Evolutionary conservation across 768 basidiomycete species (phyloP), one percentile per base, ranked within the genome.

Genomic region (Mycena amicta): DNA sequence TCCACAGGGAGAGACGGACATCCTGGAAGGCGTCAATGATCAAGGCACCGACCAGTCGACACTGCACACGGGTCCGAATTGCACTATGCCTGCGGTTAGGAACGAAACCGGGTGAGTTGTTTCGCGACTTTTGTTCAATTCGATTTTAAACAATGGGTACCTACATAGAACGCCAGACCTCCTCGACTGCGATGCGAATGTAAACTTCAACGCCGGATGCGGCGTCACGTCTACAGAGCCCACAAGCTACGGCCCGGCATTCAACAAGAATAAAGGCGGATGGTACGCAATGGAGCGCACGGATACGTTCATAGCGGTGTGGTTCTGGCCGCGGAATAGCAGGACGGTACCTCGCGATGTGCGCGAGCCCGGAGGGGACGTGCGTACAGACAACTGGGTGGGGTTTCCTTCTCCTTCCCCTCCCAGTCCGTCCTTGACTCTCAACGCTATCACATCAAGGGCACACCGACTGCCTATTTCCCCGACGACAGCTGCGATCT

Each of bases 401-500:
- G n/a, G n/a, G n/a, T n/a, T n/a, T n/a, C n/a, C n/a, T n/a, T n/a
- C n/a, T n/a, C n/a, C n/a, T n/a, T n/a, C n/a, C n/a, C n/a, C n/a
- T n/a, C n/a, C n/a, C n/a, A n/a, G n/a, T n/a, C n/a, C n/a, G n/a
- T n/a, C n/a, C n/a, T n/a, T n/a, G n/a, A n/a, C n/a, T n/a, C n/a
- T n/a, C n/a, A n/a, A n/a, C n/a, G n/a, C n/a, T n/a, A n/a, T n/a
- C n/a, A n/a, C n/a, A n/a, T n/a, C n/a, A n/a, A n/a, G n/a, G 85
- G 86, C 28, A 77, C 68, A 0, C 86, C 86, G 1, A 63, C 72
- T 0, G 88, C 86, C 27, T 72, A 71, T 61, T 90, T 87, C 74
- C 87, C 87, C 5, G 80, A 83, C 66, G 78, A 74, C 2, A 66
- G 72, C 52, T 91, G 88, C 67, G 75, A 90, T 65, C 76, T 92